Evolutionary conservation across 2,329 filamentous ascomycete genomes (phyloP), one percentile per base, ranked within the genome.

Genomic region (Teratosphaeria epicoccoides): DNA sequence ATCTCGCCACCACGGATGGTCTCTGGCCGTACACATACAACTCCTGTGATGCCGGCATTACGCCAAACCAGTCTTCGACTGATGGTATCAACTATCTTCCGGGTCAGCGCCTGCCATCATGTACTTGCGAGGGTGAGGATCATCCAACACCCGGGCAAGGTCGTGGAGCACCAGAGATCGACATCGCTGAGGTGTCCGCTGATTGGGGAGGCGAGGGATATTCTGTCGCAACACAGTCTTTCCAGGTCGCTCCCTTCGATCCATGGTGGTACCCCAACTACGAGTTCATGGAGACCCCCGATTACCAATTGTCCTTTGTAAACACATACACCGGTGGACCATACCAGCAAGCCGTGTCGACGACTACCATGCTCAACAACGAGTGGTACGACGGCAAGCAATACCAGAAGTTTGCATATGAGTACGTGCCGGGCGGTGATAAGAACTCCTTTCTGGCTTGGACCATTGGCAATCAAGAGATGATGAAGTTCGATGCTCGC

Each of bases 321-420:
- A 81, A 81, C 54, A 65, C 67, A 1, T 81, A 78, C 57, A 72
- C 71, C 24, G 77, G 78, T 17, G 77, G 76, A 1, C 75, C 75
- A 2, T 79, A 68, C 55, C 77, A 81, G 58, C 76, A 81, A 63
- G 77, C 77, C 26, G 69, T 81, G 11, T 77, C 74, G n/a, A 75
- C 71, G 5, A 76, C 76, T 10, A 77, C 76, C 0, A 71, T 74
- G 47, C 66, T 81, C 10, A 80, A 80, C 61, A 76, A 74, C 53
- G 58, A 71, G 9, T 80, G 77, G 78, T 81, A 75, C 51, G 75
- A 80, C 52, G 74, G 74, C 4, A 69, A 71, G 12, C 63, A 68
- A 20, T 80, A 79, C 58, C 77, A 80, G 58, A 76, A 73, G 47
- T 80, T 76, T 61, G 73, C 74, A 1, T 80, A 77, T 51, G 77